Percentiles rank a stretch among this genome's conserved stretches.
These are phyloP conservation scores for Teratosphaeria gauchensis DNA, from an alignment of 2,329 filamentous ascomycete genomes.

Conservation along the genomic window DNA sequence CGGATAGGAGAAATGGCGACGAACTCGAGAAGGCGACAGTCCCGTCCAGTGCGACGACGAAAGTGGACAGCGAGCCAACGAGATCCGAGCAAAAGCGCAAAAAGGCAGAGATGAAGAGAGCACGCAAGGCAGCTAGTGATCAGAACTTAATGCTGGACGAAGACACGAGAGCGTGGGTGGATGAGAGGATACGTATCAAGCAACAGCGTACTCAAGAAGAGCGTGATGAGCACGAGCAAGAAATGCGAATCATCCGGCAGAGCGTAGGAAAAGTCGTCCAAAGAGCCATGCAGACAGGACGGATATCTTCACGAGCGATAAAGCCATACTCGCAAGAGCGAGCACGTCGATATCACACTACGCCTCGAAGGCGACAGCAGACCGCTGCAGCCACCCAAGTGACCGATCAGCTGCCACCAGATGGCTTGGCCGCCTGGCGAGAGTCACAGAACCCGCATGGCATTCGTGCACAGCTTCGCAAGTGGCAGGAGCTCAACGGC, in stretches of 20 bases:
- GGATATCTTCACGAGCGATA: neutral
- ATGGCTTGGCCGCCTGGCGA: neutral
- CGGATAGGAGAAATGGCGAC: neutral
- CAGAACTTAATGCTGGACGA: neutral
- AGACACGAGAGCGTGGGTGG: neutral
- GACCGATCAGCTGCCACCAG: neutral
- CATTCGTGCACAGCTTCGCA: constrained; percentile 28
- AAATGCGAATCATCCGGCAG: neutral
- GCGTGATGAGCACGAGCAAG: neutral
- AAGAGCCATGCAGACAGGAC: too few relatives aligned
- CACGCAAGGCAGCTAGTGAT: neutral
- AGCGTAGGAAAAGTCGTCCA: too few relatives aligned
- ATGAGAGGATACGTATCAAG: neutral
- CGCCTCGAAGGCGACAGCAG: neutral
- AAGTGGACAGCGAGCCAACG: neutral
- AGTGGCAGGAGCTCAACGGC: constrained; percentile 37
- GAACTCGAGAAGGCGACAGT: neutral
- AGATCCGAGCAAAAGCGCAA: neutral
- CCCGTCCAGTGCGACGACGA: neutral
- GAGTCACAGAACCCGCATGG: constrained; percentile 8
- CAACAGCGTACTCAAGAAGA: neutral
- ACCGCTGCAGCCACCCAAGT: neutral
- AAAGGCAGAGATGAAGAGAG: neutral
- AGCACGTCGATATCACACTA: neutral
- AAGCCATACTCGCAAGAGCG: neutral